Conservation (phyloP, 2,329 filamentous ascomycete genomes). For the Alternaria infectoria region DNA sequence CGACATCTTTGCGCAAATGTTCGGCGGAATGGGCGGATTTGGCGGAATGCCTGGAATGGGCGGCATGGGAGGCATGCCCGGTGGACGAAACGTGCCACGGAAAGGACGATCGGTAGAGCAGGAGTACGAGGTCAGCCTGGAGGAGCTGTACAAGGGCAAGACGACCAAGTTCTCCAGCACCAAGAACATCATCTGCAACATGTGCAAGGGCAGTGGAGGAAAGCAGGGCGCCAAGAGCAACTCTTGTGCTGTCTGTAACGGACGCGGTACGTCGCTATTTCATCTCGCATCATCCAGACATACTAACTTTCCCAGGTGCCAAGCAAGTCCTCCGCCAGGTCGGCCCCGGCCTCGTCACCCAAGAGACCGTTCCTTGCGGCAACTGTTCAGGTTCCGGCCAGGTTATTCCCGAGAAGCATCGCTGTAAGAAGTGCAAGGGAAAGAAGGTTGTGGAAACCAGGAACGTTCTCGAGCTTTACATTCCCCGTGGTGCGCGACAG, state of each 20-base stretch:
- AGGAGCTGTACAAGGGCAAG: slow-evolving; percentile 98
- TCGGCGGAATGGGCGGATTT: slow-evolving; percentile 59
- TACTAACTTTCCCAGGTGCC: slow-evolving; percentile 57
- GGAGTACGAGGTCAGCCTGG: slow-evolving; percentile 86
- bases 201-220: slow-evolving; percentile 87
- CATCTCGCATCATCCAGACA: neutral
- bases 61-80: slow-evolving; percentile 61
- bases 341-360: slow-evolving; percentile 83
- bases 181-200: slow-evolving; percentile 87
- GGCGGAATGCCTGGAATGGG: slow-evolving; percentile 64
- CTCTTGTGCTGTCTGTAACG: slow-evolving; percentile 83
- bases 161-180: slow-evolving; percentile 96
- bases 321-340: slow-evolving; percentile 81
- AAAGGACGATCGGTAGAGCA: slow-evolving; percentile 86
- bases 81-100: slow-evolving; percentile 60
- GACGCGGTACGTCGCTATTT: slow-evolving; percentile 61
- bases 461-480: slow-evolving; percentile 96
- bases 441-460: slow-evolving; percentile 84
- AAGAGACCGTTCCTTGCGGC: slow-evolving; percentile 79
- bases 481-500: slow-evolving; percentile 78
- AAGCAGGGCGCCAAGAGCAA: slow-evolving; percentile 89
- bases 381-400: slow-evolving; percentile 85
- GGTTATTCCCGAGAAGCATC: slow-evolving; percentile 93
- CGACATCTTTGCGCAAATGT: slow-evolving; percentile 93
- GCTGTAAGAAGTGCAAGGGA: slow-evolving; percentile 99